Evolutionary conservation across 352 stramenopile species (phyloP), one percentile per base, ranked within the genome.

Genomic region (Phytophthora uliginosa): DNA sequence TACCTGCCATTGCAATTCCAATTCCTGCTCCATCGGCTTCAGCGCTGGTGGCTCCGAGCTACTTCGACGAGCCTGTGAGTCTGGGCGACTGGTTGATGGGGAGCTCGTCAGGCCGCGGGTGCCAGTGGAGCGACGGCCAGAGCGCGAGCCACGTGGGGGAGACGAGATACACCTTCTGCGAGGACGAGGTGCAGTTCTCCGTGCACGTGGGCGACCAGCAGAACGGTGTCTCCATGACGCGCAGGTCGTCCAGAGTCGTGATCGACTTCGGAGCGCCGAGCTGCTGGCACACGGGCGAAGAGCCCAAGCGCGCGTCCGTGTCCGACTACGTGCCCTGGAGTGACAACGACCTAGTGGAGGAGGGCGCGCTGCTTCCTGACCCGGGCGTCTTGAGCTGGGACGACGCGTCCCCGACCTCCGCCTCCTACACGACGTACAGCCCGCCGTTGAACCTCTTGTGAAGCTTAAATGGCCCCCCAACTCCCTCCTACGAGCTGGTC

Each of bases 251-350:
- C 2, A 52, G 61, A 7, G 38, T 89, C 26, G 52, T 84, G 1
- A 77, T 91, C 34, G 82, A 92, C 65, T 91, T 90, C 61, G 85
- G 83, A 26, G 65, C 82, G 3, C 81, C 83, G 20, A 91, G 79
- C 54, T 69, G 74, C 56, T 88, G 83, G 81, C 50, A 82, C 48
- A 20, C 51, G 33, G 60, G 54, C 0, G 73, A 87, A 59, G 76
- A 81, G 7, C 31, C 45, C 36, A 87, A 84, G 24, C 66, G 78
- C 20, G 18, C 64, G 38, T 55, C 71, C 48, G 48, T 74, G 17
- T 58, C 28, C 22, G 75, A 81, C 17, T 66, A 51, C 24, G 59
- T 63, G 3, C 38, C 81, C n/a, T 90, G 78, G 83, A 73, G 67
- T 1, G 83, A 90, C 17, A 76, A 76, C 28, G 80, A 89, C 17